Percentiles rank a stretch among this genome's conserved stretches.
Evolutionary conservation across 805 yeast species (phyloP).

Genomic region (Candida sonorensis): DNA sequence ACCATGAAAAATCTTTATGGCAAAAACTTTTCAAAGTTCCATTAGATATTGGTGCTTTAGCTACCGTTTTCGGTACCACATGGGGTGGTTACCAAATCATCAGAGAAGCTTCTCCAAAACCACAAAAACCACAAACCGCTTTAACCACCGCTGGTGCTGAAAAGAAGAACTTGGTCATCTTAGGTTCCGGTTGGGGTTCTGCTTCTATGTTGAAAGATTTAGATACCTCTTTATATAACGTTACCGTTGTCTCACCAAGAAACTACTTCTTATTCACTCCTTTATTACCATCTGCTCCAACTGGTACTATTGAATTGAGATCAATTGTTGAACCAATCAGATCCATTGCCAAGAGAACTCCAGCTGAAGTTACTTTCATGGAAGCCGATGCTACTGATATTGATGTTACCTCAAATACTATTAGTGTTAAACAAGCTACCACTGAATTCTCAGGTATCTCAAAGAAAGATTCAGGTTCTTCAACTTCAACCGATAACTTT

Average conservation of each 20-base stretch:
- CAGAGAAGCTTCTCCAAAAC: slow-evolving; percentile 35
- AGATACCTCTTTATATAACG: slow-evolving; percentile 47
- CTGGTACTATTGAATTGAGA: slow-evolving; percentile 47
- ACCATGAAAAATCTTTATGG: slow-evolving; percentile 14
- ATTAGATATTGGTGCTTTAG: slow-evolving; percentile 21
- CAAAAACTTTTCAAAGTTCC: slow-evolving; percentile 21
- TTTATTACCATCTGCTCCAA: slow-evolving; percentile 47
- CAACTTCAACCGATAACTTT: slow-evolving; percentile 34
- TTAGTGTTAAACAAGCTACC: slow-evolving; percentile 41
- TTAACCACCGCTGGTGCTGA: slow-evolving; percentile 37
- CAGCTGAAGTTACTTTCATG: slow-evolving; percentile 45
- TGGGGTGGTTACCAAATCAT: slow-evolving; percentile 34
- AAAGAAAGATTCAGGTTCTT: slow-evolving; percentile 36
- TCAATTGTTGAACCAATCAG: slow-evolving; percentile 49
- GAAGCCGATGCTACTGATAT: slow-evolving; percentile 52
- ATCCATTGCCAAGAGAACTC: slow-evolving; percentile 41
- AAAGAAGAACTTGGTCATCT: slow-evolving; percentile 33
- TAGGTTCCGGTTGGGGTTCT: slow-evolving; percentile 56
- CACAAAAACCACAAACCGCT: slow-evolving; percentile 38
- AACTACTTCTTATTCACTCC: slow-evolving; percentile 53
- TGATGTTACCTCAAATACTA: slow-evolving; percentile 36
- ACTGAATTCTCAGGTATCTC: slow-evolving; percentile 43
- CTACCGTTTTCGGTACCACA: slow-evolving; percentile 21
- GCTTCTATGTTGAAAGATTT: slow-evolving; percentile 44
- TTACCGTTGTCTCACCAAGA: slow-evolving; percentile 48